Evolutionary conservation across 805 yeast species (phyloP).

Genomic region (Candida golubevii): DNA sequence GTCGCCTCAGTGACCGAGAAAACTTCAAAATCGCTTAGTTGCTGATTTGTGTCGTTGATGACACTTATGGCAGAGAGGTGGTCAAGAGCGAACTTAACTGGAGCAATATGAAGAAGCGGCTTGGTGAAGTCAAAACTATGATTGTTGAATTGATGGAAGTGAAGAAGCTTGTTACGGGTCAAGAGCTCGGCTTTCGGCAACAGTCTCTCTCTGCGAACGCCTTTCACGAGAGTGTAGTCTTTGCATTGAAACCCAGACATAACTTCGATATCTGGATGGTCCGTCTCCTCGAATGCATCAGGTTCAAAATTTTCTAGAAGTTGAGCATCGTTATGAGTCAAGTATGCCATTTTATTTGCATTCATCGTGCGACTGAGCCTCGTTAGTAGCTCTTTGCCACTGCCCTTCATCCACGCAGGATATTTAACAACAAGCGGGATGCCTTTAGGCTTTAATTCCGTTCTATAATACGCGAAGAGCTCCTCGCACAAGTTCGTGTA

Average conservation of each 20-base stretch:
- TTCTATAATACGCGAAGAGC: constrained; percentile 32
- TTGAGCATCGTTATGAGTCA: constrained; percentile 29
- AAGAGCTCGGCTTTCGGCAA: constrained; percentile 53
- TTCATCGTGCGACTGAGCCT: constrained; percentile 39
- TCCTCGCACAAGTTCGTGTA: constrained; percentile 44
- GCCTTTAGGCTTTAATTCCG: constrained; percentile 19
- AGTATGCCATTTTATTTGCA: constrained; percentile 55
- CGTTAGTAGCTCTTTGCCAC: constrained; percentile 64
- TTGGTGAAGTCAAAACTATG: constrained; percentile 9
- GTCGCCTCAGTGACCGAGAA: constrained; percentile 12
- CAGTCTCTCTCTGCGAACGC: constrained; percentile 20
- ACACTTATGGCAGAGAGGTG: constrained; percentile 12
- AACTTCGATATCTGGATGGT: constrained; percentile 16
- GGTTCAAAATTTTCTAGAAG: constrained; percentile 15
- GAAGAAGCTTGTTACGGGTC: constrained; percentile 45
- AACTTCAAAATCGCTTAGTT: background rate
- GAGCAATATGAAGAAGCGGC: constrained; percentile 10
- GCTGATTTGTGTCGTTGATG: constrained; percentile 5
- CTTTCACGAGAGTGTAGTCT: constrained; percentile 8
- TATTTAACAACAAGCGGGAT: constrained; percentile 60
- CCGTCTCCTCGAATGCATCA: constrained; percentile 27
- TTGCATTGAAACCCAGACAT: constrained; percentile 5
- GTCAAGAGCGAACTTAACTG: constrained; percentile 7
- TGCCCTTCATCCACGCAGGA: constrained; percentile 91
- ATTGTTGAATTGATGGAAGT: constrained; percentile 43